These are phyloP conservation scores for Diaporthe ampelina DNA, from an alignment of 2,329 filamentous ascomycete species.

Conservation along the genomic window DNA sequence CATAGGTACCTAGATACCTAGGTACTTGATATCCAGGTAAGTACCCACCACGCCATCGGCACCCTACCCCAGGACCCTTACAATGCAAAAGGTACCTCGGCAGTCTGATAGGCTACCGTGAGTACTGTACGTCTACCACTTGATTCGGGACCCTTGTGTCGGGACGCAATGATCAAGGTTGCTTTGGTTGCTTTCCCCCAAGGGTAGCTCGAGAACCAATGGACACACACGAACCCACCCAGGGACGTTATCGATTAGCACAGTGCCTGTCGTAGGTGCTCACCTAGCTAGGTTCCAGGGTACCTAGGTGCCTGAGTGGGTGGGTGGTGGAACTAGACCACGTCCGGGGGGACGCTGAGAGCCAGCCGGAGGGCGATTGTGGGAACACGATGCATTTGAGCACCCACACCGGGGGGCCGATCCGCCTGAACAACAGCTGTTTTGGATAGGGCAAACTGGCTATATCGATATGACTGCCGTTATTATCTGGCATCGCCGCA, in stretches of 20 bases:
- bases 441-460: constrained; percentile 8
- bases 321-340: background rate
- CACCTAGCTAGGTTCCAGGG: no score
- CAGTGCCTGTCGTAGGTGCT: background rate
- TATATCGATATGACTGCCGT: constrained; percentile 3
- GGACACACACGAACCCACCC: no score
- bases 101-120: background rate
- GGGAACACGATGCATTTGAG: constrained; percentile 2
- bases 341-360: background rate
- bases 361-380: background rate
- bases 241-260: constrained; percentile 6
- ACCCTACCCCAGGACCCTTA: background rate
- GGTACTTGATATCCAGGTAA: background rate
- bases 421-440: constrained; percentile 12
- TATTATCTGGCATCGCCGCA: constrained; percentile 12
- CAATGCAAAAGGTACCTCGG: background rate
- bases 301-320: no score
- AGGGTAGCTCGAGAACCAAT: background rate
- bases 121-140: background rate
- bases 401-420: constrained; percentile 8
- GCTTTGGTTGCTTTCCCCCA: background rate
- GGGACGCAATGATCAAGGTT: no score
- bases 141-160: no score
- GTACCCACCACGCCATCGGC: no score
- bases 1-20: background rate